Evolutionary conservation across 1,284 basidiomycete species (phyloP).

Genomic region (Erythrobasidium hasegawianum): DNA sequence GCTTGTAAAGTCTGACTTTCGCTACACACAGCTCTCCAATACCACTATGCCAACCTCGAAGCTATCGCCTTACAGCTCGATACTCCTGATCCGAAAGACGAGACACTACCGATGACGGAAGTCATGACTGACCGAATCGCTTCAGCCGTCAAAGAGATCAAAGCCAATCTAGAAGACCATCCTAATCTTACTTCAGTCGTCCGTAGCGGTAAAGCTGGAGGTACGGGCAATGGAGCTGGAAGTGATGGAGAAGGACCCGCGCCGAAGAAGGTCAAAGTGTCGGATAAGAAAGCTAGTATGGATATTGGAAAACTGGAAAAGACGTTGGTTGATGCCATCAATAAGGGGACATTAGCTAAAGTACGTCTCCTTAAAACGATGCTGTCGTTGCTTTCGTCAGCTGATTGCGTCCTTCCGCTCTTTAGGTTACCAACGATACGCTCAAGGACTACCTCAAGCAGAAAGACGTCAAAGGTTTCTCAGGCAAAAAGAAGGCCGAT

Average conservation of each 20-base stretch:
- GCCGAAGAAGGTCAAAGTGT: conserved; percentile 29
- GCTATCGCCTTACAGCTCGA: conserved; percentile 43
- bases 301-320: conserved; percentile 29
- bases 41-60: conserved; percentile 42
- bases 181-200: background rate
- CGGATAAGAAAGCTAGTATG: conserved; percentile 15
- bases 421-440: conserved; percentile 33
- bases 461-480: conserved; percentile 19
- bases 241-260: conserved; percentile 23
- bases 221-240: conserved; percentile 15
- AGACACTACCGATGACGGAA: conserved; percentile 37
- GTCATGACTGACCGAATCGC: conserved; percentile 32
- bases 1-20: background rate
- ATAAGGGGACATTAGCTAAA: conserved; percentile 3
- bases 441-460: conserved; percentile 37
- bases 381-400: background rate
- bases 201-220: conserved; percentile 2
- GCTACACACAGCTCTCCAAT: conserved; percentile 39
- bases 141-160: conserved; percentile 12
- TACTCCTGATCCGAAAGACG: conserved; percentile 39
- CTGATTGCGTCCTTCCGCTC: conserved; percentile 16
- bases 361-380: no score
- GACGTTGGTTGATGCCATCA: background rate
- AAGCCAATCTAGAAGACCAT: conserved; percentile 2
- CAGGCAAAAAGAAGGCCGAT: conserved; percentile 37